These are phyloP conservation scores for Biancaea sappan DNA, from an alignment of 306 rosid genomes.

Conservation along the genomic window DNA sequence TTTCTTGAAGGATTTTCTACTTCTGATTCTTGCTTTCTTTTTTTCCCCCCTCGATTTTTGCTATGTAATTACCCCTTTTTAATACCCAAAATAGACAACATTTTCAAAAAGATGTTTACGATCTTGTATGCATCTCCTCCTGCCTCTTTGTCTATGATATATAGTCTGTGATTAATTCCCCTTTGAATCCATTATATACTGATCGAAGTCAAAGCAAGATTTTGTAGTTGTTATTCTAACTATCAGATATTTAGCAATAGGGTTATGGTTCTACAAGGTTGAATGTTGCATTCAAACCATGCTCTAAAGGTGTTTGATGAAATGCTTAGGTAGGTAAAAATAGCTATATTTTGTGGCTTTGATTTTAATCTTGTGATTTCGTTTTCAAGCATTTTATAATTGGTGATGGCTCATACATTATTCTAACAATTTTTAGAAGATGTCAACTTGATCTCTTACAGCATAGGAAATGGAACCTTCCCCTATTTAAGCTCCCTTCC, in stretches of 20 bases:
- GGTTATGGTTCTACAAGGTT: background rate
- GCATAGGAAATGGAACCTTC: background rate
- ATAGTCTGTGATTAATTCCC: background rate
- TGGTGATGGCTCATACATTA: background rate
- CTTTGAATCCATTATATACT: background rate
- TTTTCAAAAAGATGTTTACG: no score
- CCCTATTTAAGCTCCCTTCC: background rate
- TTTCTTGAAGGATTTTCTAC: no score
- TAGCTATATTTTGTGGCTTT: background rate
- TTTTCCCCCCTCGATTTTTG: no score
- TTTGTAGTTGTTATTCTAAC: background rate
- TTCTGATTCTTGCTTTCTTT: no score
- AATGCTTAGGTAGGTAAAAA: background rate
- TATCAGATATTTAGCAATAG: background rate
- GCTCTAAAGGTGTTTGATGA: constrained; percentile 7
- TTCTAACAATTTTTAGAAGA: background rate
- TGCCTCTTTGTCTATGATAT: background rate
- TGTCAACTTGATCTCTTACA: background rate
- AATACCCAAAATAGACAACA: no score
- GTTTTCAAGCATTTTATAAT: background rate
- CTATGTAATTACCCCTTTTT: no score
- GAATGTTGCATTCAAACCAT: background rate
- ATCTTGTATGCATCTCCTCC: background rate
- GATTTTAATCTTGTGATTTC: background rate
- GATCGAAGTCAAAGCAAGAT: background rate